phyloP scores from a whole-genome alignment of 2,329 filamentous ascomycete species.

The Penicillium concentricum region DNA sequence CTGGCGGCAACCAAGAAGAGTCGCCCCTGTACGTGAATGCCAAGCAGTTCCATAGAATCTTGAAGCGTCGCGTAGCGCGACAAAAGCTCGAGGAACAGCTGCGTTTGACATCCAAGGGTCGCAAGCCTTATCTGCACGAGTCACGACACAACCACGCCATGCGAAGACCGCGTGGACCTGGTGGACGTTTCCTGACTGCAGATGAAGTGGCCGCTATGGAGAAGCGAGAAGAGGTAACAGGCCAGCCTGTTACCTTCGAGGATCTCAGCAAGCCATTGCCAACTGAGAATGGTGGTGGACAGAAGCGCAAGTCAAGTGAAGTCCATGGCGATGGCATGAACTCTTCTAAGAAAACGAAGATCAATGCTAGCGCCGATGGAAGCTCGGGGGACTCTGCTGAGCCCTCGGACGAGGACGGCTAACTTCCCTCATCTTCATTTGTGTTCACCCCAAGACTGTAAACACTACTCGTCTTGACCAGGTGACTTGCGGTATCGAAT shows the following conservation, averaged over 20 bases:
- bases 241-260: constrained; percentile 23
- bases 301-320: constrained; percentile 54
- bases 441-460: neutral
- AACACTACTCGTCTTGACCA: neutral
- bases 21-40: constrained; percentile 97
- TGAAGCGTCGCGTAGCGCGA: constrained; percentile 88
- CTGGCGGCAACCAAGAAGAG: constrained; percentile 69
- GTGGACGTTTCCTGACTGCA: constrained; percentile 91
- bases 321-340: constrained; percentile 44
- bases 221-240: constrained; percentile 51
- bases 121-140: constrained; percentile 96
- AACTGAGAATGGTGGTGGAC: constrained; percentile 37
- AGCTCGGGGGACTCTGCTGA: constrained; percentile 51
- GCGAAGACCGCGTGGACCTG: constrained; percentile 88
- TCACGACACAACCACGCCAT: constrained; percentile 98
- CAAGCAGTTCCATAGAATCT: constrained; percentile 95
- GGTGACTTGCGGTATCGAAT: constrained; percentile 10
- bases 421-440: constrained; percentile 7
- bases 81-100: constrained; percentile 93
- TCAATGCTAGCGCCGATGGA: constrained; percentile 51
- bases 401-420: constrained; percentile 53
- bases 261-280: constrained; percentile 33
- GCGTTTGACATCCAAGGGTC: constrained; percentile 86
- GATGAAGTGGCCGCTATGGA: constrained; percentile 94
- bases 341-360: constrained; percentile 53